Percentiles rank a stretch among this genome's conserved stretches.
Conservation (phyloP, 2,329 filamentous ascomycete genomes). For the Alternaria rosae region DNA sequence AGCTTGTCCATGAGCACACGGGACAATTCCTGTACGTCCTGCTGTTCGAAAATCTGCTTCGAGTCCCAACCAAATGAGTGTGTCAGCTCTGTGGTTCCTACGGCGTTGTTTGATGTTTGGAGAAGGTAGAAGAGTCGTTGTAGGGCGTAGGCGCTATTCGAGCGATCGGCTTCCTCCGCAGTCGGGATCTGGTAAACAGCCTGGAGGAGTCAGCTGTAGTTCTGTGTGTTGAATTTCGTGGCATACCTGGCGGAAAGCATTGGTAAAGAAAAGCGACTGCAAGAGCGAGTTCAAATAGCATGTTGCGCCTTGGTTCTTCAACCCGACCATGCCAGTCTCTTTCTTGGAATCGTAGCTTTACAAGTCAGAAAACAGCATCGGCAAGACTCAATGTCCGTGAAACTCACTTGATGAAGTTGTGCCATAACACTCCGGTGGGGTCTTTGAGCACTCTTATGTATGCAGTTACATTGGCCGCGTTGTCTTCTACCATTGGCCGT, state of each 20-base stretch:
- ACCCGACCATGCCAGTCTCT: conserved; percentile 93
- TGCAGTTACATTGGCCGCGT: conserved; percentile 79
- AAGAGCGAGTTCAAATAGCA: conserved; percentile 62
- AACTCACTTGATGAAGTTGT: conserved; percentile 78
- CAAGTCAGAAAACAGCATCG: not conserved
- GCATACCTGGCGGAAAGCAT: conserved; percentile 87
- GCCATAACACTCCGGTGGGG: conserved; percentile 87
- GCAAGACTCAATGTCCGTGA: not conserved
- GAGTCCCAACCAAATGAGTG: conserved; percentile 99
- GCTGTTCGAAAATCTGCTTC: conserved; percentile 96
- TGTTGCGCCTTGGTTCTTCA: conserved; percentile 92
- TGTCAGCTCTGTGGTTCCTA: conserved; percentile 91
- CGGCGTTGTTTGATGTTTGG: conserved; percentile 83
- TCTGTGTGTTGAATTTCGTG: too few relatives aligned
- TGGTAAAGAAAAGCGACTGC: conserved; percentile 63
- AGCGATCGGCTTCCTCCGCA: conserved; percentile 77
- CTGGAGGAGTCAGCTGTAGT: conserved; percentile 53
- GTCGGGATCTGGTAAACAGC: conserved; percentile 98
- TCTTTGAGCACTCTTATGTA: conserved; percentile 85
- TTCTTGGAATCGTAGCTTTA: conserved; percentile 92
- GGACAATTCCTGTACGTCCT: conserved; percentile 96
- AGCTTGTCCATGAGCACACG: conserved; percentile 97
- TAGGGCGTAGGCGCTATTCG: conserved; percentile 91
- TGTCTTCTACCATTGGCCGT: conserved; percentile 78
- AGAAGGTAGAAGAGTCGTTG: conserved; percentile 95